Evolutionary conservation across 1,284 basidiomycete genomes (phyloP).

Genomic region (Caloboletus inedulis): DNA sequence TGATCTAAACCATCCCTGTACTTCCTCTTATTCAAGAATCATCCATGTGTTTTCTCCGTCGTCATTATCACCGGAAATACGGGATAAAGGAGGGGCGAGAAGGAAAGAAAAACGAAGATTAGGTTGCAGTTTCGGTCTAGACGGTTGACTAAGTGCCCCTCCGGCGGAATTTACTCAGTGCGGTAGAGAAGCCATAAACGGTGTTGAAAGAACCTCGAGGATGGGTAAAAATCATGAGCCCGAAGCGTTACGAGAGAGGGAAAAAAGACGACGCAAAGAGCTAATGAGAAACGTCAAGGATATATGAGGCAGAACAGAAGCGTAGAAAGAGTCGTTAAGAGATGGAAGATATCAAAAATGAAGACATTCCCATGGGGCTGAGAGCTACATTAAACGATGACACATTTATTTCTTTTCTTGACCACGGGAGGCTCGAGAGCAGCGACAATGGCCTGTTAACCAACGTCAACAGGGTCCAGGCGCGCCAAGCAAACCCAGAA

Average conservation of each 20-base stretch:
- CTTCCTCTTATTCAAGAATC: slow-evolving; percentile 19
- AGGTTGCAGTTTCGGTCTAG: slow-evolving; percentile 27
- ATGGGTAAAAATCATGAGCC: slow-evolving; percentile 28
- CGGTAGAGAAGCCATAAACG: slow-evolving; percentile 20
- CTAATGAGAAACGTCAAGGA: slow-evolving; percentile 33
- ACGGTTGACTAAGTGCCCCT: slow-evolving; percentile 22
- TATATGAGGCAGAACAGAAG: slow-evolving; percentile 36
- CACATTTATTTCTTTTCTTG: slow-evolving; percentile 82
- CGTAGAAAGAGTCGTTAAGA: slow-evolving; percentile 34
- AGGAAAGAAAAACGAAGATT: slow-evolving; percentile 23
- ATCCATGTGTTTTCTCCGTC: slow-evolving; percentile 14
- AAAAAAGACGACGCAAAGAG: slow-evolving; percentile 20
- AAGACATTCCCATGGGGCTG: slow-evolving; percentile 27
- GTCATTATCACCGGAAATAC: slow-evolving; percentile 13
- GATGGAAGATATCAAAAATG: slow-evolving; percentile 35
- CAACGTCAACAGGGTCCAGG: slow-evolving; percentile 8
- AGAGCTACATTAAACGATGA: slow-evolving; percentile 65
- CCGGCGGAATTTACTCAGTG: slow-evolving; percentile 29
- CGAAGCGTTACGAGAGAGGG: slow-evolving; percentile 23
- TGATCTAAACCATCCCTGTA: slow-evolving; percentile 18
- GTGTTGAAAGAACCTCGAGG: slow-evolving; percentile 21
- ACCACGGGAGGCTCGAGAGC: slow-evolving; percentile 94
- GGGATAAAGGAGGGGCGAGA: slow-evolving; percentile 10
- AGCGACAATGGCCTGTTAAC: slow-evolving; percentile 88
- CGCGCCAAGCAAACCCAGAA: slow-evolving; percentile 2